These are phyloP conservation scores for Suillus subalutaceus DNA, from an alignment of 768 basidiomycete species.

Conservation along the genomic window DNA sequence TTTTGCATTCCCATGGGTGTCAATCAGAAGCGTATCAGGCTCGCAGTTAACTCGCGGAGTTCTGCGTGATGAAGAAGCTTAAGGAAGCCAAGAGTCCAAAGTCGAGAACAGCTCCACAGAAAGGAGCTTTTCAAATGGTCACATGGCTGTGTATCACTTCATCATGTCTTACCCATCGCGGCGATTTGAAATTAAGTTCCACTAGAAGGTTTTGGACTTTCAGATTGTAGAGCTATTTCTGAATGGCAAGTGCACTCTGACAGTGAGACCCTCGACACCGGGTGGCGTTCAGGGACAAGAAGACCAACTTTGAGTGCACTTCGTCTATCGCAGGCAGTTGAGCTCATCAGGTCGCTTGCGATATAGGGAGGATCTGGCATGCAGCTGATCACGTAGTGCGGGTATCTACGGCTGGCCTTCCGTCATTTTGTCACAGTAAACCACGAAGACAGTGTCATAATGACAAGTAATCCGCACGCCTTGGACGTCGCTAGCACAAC, in stretches of 20 bases:
- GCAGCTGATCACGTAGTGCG: neutral
- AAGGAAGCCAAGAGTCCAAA: neutral
- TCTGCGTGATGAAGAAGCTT: neutral
- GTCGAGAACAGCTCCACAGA: neutral
- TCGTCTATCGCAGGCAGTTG: neutral
- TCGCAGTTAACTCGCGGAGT: constrained; percentile 3
- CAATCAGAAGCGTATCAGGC: neutral
- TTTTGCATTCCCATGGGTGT: constrained; percentile 16
- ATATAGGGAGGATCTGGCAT: neutral
- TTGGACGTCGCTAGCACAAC: neutral
- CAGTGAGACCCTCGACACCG: neutral
- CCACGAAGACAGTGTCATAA: neutral
- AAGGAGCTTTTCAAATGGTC: neutral
- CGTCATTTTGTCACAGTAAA: neutral
- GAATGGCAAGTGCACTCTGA: neutral
- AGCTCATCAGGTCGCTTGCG: neutral
- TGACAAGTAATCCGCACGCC: neutral
- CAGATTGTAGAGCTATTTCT: constrained; percentile 5
- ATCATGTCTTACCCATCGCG: neutral
- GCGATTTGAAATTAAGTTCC: constrained; percentile 5
- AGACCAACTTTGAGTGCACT: neutral
- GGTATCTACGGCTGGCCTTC: neutral
- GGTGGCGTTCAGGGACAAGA: constrained; percentile 1
- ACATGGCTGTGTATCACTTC: constrained; percentile 3
- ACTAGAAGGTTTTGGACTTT: constrained; percentile 5